A percentile compares a stretch with the other conserved stretches of the same genome.
These are phyloP conservation scores for Glycyrrhiza uralensis DNA, from an alignment of 306 rosid species.

Conservation along the genomic window DNA sequence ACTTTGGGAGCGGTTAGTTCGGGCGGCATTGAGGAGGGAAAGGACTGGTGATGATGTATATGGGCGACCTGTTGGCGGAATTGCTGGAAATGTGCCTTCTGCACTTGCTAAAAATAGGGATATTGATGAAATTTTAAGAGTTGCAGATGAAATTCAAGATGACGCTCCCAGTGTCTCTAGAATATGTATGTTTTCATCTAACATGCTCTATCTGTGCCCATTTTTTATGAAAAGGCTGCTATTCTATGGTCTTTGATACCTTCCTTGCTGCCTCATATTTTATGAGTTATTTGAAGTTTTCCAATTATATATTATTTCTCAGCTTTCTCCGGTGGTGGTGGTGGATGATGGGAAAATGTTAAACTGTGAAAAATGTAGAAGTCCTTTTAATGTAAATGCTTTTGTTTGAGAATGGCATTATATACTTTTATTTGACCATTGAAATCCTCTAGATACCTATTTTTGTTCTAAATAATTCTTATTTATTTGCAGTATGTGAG, in stretches of 20 bases:
- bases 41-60: constrained; percentile 69
- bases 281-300: not conserved
- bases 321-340: not conserved
- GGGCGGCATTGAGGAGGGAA: constrained; percentile 73
- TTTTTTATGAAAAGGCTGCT: not conserved
- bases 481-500: constrained; percentile 73
- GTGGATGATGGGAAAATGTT: constrained; percentile 8
- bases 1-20: constrained; percentile 88
- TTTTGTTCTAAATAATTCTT: constrained; percentile 9
- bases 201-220: not conserved
- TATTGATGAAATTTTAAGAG: constrained; percentile 90
- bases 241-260: not conserved
- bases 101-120: constrained; percentile 91
- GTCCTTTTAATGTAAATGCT: not conserved
- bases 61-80: constrained; percentile 65
- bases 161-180: constrained; percentile 80
- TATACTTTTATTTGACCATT: not conserved
- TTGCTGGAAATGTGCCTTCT: constrained; percentile 88
- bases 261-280: not conserved
- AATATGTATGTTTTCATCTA: constrained; percentile 51
- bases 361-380: not conserved
- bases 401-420: not conserved
- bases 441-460: not conserved
- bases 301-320: not conserved
- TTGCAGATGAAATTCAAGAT: constrained; percentile 94